A percentile compares a stretch with the other conserved stretches of the same genome.
phyloP scores from a whole-genome alignment of 1,284 basidiomycete species.

The Pisolithus thermaeus region DNA sequence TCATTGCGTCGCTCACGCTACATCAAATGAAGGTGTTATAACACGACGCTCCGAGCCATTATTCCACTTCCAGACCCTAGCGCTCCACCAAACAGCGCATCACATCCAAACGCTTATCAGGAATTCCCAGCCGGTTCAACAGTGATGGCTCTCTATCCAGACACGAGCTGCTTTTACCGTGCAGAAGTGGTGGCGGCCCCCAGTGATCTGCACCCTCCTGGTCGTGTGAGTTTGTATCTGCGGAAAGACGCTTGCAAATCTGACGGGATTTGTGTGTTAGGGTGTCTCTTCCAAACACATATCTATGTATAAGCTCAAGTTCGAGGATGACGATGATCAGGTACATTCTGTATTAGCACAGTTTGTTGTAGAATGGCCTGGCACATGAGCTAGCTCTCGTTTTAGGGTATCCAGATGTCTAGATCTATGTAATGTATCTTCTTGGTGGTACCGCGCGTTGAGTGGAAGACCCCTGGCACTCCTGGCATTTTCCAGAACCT shows the following conservation, averaged over 20 bases:
- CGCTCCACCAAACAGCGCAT: conserved; percentile 48
- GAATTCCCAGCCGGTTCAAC: conserved; percentile 65
- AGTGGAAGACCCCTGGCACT: conserved; percentile 3
- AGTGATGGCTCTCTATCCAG: conserved; percentile 78
- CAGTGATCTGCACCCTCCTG: conserved; percentile 43
- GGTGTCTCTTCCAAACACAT: conserved; percentile 38
- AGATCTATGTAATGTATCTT: too few relatives aligned
- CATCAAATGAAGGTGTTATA: conserved; percentile 48
- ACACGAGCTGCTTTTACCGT: conserved; percentile 82
- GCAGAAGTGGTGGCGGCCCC: conserved; percentile 71
- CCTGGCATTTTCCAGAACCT: conserved; percentile 14
- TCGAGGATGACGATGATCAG: conserved; percentile 79
- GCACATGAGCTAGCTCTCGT: conserved; percentile 13
- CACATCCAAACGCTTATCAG: conserved; percentile 63
- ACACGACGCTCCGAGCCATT: conserved; percentile 60
- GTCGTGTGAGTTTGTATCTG: conserved; percentile 39
- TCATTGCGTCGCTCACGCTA: conserved; percentile 4
- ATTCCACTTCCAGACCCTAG: conserved; percentile 72
- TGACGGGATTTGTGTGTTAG: conserved; percentile 10
- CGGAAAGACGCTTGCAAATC: not conserved
- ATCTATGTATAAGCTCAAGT: conserved; percentile 67
- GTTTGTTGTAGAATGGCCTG: conserved; percentile 74
- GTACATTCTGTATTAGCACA: conserved; percentile 66
- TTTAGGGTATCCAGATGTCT: not conserved
- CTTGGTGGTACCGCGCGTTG: too few relatives aligned